Evolutionary conservation across 1,284 basidiomycete genomes (phyloP).

Genomic region (Flammula alnicola): DNA sequence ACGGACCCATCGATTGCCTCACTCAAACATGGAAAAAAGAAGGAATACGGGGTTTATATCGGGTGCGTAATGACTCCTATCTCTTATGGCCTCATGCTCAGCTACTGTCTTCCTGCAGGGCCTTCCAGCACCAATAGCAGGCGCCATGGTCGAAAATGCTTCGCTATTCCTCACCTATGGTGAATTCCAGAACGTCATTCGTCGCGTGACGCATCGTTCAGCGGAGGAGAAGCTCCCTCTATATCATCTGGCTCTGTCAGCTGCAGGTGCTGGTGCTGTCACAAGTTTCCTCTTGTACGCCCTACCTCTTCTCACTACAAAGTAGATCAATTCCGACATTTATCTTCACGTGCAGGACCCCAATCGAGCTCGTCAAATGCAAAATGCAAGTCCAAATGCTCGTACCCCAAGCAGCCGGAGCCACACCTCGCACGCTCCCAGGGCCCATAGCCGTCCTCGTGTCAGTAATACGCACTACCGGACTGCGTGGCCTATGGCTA

Average conservation of each 20-base stretch:
- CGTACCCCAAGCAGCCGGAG: constrained; percentile 20
- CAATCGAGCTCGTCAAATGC: constrained; percentile 92
- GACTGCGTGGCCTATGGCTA: constrained; percentile 83
- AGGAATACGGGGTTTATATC: constrained; percentile 79
- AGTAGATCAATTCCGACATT: background rate
- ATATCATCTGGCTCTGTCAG: constrained; percentile 74
- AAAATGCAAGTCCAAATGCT: constrained; percentile 93
- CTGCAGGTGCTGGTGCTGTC: constrained; percentile 80
- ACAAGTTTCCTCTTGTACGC: constrained; percentile 84
- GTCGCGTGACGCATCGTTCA: constrained; percentile 40
- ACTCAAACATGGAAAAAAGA: constrained; percentile 78
- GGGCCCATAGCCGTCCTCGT: constrained; percentile 77
- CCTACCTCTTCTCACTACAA: constrained; percentile 24
- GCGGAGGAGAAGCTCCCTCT: constrained; percentile 52
- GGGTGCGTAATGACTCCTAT: too few relatives aligned
- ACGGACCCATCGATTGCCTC: constrained; percentile 83
- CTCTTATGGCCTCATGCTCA: too few relatives aligned
- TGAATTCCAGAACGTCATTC: constrained; percentile 73
- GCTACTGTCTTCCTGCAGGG: constrained; percentile 57
- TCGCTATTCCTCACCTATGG: constrained; percentile 86
- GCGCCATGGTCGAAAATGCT: constrained; percentile 92
- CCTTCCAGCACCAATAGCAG: constrained; percentile 85
- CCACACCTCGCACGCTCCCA: constrained; percentile 38
- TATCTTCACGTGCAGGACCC: constrained; percentile 62
- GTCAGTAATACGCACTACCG: constrained; percentile 66